These are phyloP conservation scores for Scenedesmus sp. DNA, from an alignment of 163 green algal species.

Conservation along the genomic window DNA sequence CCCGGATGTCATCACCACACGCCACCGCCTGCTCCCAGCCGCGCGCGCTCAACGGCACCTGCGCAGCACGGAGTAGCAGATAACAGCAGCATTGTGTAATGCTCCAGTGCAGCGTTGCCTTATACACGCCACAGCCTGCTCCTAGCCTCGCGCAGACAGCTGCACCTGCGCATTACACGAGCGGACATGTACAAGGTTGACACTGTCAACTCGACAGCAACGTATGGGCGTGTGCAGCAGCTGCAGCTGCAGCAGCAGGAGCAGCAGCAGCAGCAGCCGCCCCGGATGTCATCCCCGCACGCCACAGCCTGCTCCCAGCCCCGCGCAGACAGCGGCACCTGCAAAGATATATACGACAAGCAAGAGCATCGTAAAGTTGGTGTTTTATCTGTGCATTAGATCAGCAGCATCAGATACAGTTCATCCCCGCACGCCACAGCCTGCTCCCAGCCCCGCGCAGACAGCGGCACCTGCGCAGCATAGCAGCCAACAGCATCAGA, in stretches of 20 bases:
- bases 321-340: slow-evolving; percentile 30
- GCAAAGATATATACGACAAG: neutral
- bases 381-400: no score
- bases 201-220: no score
- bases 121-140: no score
- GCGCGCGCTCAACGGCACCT: slow-evolving; percentile 39
- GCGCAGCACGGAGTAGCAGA: neutral
- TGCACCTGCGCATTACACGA: no score
- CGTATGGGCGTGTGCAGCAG: no score
- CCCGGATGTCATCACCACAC: neutral
- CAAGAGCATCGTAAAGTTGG: no score
- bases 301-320: slow-evolving; percentile 47
- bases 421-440: slow-evolving; percentile 15
- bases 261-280: no score
- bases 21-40: slow-evolving; percentile 49
- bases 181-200: no score
- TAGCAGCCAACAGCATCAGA: neutral
- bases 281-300: neutral
- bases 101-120: no score
- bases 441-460: slow-evolving; percentile 40
- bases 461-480: slow-evolving; percentile 40
- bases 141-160: no score
- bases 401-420: neutral
- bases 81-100: neutral
- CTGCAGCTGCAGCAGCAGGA: no score